A percentile compares a stretch with the other conserved stretches of the same genome.
Conservation (phyloP, 257 asterid genomes). For the Nicotiana undulata region DNA sequence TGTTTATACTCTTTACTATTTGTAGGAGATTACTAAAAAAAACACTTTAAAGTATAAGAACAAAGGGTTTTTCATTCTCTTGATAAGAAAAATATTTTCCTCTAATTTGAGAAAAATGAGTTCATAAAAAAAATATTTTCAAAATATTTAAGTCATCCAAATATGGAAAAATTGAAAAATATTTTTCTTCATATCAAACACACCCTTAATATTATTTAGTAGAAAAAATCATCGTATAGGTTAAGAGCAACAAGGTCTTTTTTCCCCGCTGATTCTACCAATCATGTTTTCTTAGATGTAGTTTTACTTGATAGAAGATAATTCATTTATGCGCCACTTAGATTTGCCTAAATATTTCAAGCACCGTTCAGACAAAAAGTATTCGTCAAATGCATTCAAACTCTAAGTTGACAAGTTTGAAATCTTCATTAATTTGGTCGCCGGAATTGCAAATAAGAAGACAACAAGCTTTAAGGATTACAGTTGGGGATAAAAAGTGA, state of each 20-base stretch:
- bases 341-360: background rate
- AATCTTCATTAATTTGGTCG: background rate
- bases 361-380: background rate
- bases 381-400: background rate
- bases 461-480: background rate
- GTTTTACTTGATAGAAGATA: too few relatives aligned
- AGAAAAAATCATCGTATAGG: background rate
- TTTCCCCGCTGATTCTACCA: too few relatives aligned
- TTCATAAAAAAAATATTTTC: too few relatives aligned
- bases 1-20: background rate
- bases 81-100: too few relatives aligned
- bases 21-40: background rate
- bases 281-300: too few relatives aligned
- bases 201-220: too few relatives aligned
- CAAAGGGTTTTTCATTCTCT: background rate
- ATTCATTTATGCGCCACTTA: background rate
- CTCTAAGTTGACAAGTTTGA: background rate
- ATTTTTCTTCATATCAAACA: too few relatives aligned
- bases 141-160: too few relatives aligned
- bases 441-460: background rate
- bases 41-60: background rate
- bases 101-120: too few relatives aligned
- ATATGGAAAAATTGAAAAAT: too few relatives aligned
- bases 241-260: too few relatives aligned
- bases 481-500: background rate